Evolutionary conservation across 768 basidiomycete species (phyloP).

Genomic region (Rossbeevera mucosa): DNA sequence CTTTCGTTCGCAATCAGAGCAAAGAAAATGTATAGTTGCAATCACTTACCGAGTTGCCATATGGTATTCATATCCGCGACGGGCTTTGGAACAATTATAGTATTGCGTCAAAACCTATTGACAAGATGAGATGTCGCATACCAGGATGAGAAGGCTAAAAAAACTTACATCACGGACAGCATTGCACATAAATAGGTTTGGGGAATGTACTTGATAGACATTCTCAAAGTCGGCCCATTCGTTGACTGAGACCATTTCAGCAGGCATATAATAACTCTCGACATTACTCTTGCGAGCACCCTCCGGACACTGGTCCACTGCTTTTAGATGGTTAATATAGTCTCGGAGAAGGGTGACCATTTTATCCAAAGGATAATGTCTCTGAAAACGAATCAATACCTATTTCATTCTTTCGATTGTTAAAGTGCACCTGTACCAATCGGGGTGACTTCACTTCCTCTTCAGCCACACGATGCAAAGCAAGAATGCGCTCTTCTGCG

Average conservation of each 20-base stretch:
- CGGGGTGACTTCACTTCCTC: conserved; percentile 9
- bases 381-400: conserved; percentile 17
- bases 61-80: conserved; percentile 81
- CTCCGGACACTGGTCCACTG: conserved; percentile 38
- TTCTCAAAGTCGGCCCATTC: conserved; percentile 85
- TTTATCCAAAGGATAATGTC: conserved; percentile 30
- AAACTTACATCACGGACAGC: conserved; percentile 70
- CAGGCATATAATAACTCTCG: conserved; percentile 59
- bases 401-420: not conserved
- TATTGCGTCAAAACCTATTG: conserved; percentile 80
- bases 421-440: conserved; percentile 14
- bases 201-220: conserved; percentile 87
- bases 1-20: conserved; percentile 32
- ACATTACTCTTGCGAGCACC: conserved; percentile 30
- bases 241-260: conserved; percentile 59
- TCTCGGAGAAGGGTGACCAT: conserved; percentile 59
- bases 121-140: conserved; percentile 9
- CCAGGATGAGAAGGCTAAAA: not conserved
- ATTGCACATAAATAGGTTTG: conserved; percentile 73
- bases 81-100: conserved; percentile 74
- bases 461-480: conserved; percentile 34
- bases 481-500: conserved; percentile 48
- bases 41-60: conserved; percentile 70
- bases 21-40: not conserved
- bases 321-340: conserved; percentile 53